phyloP scores from a whole-genome alignment of 345 rosid species.

The Cardamine occulta region DNA sequence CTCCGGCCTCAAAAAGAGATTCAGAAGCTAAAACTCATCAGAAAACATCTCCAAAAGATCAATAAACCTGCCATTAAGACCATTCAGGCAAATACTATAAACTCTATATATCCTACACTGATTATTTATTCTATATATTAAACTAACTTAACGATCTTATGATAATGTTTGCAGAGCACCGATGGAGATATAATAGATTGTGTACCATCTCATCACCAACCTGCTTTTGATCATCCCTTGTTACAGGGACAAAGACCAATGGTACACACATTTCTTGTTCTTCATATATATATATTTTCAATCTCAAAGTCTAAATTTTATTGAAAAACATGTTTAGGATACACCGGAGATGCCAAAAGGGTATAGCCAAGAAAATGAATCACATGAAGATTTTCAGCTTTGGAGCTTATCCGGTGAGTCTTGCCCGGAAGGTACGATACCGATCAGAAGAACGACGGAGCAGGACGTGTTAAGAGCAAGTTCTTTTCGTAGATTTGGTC shows the following conservation, averaged over 20 bases:
- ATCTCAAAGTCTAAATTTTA: constrained; percentile 13
- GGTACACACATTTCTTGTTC: constrained; percentile 49
- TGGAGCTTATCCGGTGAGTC: constrained; percentile 82
- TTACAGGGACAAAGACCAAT: constrained; percentile 68
- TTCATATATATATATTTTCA: not conserved
- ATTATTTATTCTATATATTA: not conserved
- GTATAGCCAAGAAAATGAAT: constrained; percentile 46
- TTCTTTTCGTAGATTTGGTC: constrained; percentile 71
- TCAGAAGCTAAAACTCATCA: constrained; percentile 58
- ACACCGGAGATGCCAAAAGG: constrained; percentile 77
- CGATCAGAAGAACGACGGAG: constrained; percentile 89
- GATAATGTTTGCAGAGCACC: constrained; percentile 61
- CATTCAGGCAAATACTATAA: constrained; percentile 61
- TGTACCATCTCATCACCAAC: constrained; percentile 75
- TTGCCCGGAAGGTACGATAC: constrained; percentile 92
- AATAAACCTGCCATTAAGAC: constrained; percentile 86
- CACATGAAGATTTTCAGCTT: constrained; percentile 61
- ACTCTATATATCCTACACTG: constrained; percentile 7
- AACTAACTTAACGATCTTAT: not conserved
- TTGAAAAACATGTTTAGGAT: constrained; percentile 58
- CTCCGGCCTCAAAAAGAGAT: constrained; percentile 65
- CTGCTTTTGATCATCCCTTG: constrained; percentile 88
- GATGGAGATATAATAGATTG: constrained; percentile 93
- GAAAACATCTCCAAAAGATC: constrained; percentile 67
- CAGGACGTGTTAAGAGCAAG: constrained; percentile 81